Evolutionary conservation across 2,329 filamentous ascomycete species (phyloP).

Genomic region (Chalaropsis ovoidea): DNA sequence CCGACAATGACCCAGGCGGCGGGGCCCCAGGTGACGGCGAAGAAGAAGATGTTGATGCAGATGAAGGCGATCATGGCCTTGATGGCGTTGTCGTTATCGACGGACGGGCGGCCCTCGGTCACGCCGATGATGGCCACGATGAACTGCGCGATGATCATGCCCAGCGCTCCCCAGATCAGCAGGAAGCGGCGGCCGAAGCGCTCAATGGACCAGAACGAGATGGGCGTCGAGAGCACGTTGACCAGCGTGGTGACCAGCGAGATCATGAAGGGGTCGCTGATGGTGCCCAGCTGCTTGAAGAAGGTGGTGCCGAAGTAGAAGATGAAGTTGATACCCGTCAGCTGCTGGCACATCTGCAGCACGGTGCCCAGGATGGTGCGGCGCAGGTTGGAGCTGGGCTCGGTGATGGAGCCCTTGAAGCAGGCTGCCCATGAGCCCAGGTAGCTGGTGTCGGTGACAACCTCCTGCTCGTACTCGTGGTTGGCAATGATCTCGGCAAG

Average conservation of each 20-base stretch:
- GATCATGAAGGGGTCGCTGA: conserved; percentile 70
- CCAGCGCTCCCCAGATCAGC: conserved; percentile 65
- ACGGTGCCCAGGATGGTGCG: conserved; percentile 57
- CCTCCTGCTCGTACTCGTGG: conserved; percentile 68
- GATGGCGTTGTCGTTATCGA: conserved; percentile 47
- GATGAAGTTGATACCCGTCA: conserved; percentile 86
- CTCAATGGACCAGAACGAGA: conserved; percentile 83
- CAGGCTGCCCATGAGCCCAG: conserved; percentile 58
- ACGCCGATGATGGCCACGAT: conserved; percentile 69
- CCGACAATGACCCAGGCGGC: conserved; percentile 74
- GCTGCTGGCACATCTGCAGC: conserved; percentile 51
- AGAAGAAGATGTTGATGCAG: conserved; percentile 87
- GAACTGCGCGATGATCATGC: conserved; percentile 83
- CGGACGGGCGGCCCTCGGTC: conserved; percentile 46
- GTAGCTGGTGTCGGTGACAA: conserved; percentile 56
- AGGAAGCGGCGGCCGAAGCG: conserved; percentile 68
- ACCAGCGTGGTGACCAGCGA: conserved; percentile 77
- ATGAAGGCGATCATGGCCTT: conserved; percentile 76
- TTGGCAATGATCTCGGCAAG: conserved; percentile 81
- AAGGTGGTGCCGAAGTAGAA: conserved; percentile 81
- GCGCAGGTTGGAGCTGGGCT: conserved; percentile 57
- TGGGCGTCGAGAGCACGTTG: conserved; percentile 74
- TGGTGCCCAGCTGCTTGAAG: conserved; percentile 67
- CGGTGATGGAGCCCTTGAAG: conserved; percentile 54
- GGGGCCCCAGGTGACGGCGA: conserved; percentile 80